Percentiles rank a stretch among this genome's conserved stretches.
Conservation (phyloP, 106 monocot species). For the Acorus gramineus region DNA sequence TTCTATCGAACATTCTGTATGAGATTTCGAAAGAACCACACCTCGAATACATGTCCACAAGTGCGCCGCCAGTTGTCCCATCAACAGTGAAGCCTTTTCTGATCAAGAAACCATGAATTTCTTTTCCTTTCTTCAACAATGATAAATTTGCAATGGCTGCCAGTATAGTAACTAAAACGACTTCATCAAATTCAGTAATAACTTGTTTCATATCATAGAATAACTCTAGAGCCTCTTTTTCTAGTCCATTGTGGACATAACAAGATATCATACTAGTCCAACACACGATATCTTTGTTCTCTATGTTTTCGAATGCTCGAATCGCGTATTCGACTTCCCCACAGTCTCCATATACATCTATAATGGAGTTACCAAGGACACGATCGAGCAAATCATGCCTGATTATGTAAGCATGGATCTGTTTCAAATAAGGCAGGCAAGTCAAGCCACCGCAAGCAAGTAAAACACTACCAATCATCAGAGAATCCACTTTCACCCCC, state of each 20-base stretch:
- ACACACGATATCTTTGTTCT: constrained; percentile 52
- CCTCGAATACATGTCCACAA: constrained; percentile 72
- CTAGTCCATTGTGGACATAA: constrained; percentile 25
- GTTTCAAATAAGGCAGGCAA: constrained; percentile 28
- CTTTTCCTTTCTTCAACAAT: constrained; percentile 53
- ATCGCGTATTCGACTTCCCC: constrained; percentile 33
- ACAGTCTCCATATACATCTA: constrained; percentile 54
- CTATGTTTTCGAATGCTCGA: constrained; percentile 22
- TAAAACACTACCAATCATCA: constrained; percentile 59
- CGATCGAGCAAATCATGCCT: constrained; percentile 37
- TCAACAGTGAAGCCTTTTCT: constrained; percentile 27
- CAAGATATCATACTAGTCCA: constrained; percentile 72
- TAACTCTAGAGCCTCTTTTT: constrained; percentile 38
- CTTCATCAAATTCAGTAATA: constrained; percentile 32
- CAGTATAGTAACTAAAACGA: constrained; percentile 41
- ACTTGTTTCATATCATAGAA: constrained; percentile 31
- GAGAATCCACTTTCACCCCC: constrained; percentile 34
- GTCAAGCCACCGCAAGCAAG: constrained; percentile 33
- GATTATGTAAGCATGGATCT: constrained; percentile 50
- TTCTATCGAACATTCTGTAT: constrained; percentile 28
- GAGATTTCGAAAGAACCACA: constrained; percentile 44
- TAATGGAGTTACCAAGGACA: constrained; percentile 47
- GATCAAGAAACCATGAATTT: constrained; percentile 49
- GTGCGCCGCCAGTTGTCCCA: constrained; percentile 21
- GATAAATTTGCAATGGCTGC: constrained; percentile 33